A percentile compares a stretch with the other conserved stretches of the same genome.
Evolutionary conservation across 331 rosid species (phyloP).

Genomic region (Stylosanthes scabra): DNA sequence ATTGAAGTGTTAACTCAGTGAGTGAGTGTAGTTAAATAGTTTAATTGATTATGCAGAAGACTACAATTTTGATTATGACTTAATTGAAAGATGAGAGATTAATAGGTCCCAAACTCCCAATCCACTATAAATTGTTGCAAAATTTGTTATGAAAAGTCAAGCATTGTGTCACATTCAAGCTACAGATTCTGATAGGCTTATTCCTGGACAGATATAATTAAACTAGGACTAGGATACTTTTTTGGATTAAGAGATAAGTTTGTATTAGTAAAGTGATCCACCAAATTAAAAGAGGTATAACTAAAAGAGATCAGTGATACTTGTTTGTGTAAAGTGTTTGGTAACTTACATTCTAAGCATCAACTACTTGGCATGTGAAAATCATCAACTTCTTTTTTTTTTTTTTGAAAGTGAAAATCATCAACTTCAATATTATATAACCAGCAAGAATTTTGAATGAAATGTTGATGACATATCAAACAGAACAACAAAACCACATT

Average conservation of each 20-base stretch:
- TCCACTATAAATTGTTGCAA: neutral
- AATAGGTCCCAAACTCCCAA: neutral
- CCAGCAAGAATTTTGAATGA: no score
- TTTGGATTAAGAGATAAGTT: conserved; percentile 8
- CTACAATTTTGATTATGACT: neutral
- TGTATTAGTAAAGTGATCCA: neutral
- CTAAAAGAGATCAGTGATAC: neutral
- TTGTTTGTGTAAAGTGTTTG: neutral
- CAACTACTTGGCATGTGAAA: neutral
- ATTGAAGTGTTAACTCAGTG: neutral
- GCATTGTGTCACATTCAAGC: neutral
- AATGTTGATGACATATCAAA: no score
- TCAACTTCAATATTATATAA: neutral
- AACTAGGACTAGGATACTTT: neutral
- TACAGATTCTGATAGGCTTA: neutral
- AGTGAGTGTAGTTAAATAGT: neutral
- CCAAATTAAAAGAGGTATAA: neutral
- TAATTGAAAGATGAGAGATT: neutral
- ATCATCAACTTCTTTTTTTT: neutral
- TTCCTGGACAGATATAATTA: neutral
- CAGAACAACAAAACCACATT: no score
- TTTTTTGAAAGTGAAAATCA: neutral
- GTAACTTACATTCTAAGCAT: neutral
- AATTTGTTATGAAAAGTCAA: neutral
- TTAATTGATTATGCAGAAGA: neutral